These are phyloP conservation scores for Linanthus parryae DNA, from an alignment of 148 eudicot genomes.

Conservation along the genomic window DNA sequence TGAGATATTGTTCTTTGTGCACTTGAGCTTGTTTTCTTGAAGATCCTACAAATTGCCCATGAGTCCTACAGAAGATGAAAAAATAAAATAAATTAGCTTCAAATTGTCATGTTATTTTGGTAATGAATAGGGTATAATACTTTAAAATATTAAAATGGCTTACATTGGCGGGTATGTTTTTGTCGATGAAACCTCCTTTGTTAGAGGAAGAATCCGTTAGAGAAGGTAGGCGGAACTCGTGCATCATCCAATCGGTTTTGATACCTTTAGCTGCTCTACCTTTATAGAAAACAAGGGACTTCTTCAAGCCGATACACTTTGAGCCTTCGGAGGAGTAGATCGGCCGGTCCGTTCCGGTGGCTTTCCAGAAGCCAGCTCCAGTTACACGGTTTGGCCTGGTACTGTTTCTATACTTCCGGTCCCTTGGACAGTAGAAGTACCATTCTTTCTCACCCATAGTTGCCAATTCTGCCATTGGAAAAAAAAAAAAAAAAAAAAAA, in stretches of 20 bases:
- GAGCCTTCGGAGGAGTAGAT: slow-evolving; percentile 64
- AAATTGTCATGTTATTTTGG: background rate
- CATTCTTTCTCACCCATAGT: slow-evolving; percentile 86
- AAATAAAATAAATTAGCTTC: too few species aligned
- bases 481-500: background rate
- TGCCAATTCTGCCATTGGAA: slow-evolving; percentile 48
- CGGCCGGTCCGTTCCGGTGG: slow-evolving; percentile 86
- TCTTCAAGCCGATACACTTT: slow-evolving; percentile 87
- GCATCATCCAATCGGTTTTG: slow-evolving; percentile 99
- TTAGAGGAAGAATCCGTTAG: slow-evolving; percentile 27
- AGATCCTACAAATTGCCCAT: slow-evolving; percentile 95
- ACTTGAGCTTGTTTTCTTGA: slow-evolving; percentile 64
- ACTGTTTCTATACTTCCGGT: slow-evolving; percentile 82
- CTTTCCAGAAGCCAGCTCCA: slow-evolving; percentile 93
- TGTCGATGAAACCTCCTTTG: slow-evolving; percentile 41
- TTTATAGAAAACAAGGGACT: slow-evolving; percentile 88
- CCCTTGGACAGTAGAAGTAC: slow-evolving; percentile 90
- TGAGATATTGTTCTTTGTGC: slow-evolving; percentile 62
- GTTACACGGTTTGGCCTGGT: slow-evolving; percentile 85
- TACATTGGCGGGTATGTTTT: slow-evolving; percentile 46
- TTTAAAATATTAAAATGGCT: slow-evolving; percentile 9
- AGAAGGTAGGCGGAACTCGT: slow-evolving; percentile 92
- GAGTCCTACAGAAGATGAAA: slow-evolving; percentile 79
- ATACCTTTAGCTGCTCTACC: slow-evolving; percentile 91
- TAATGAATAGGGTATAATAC: background rate